Evolutionary conservation across 148 eudicot genomes (phyloP).

Genomic region (Spergularia marina): DNA sequence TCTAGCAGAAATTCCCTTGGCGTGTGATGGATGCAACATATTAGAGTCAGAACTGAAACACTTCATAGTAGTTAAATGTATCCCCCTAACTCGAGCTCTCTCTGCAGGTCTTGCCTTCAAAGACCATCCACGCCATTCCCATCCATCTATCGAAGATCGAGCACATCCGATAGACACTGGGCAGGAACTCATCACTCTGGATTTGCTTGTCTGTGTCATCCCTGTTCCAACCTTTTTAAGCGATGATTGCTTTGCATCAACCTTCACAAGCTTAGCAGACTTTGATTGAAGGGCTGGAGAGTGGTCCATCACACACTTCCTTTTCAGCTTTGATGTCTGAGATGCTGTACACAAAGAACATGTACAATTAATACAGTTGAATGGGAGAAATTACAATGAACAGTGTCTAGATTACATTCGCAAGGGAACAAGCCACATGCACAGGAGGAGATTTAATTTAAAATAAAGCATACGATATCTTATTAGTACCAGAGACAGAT

Average conservation of each 20-base stretch:
- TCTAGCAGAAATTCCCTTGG: slow-evolving; percentile 83
- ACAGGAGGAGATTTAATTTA: not conserved
- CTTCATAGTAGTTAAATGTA: slow-evolving; percentile 33
- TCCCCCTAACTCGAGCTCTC: slow-evolving; percentile 74
- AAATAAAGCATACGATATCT: not conserved
- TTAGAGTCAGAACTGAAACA: slow-evolving; percentile 38
- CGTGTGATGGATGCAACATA: slow-evolving; percentile 40
- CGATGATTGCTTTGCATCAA: slow-evolving; percentile 37
- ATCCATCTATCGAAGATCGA: slow-evolving; percentile 78
- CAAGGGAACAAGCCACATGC: not conserved
- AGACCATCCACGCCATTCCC: slow-evolving; percentile 98
- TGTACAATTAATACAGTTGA: not conserved
- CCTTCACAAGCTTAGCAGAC: slow-evolving; percentile 34
- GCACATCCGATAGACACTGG: slow-evolving; percentile 87
- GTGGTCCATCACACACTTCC: slow-evolving; percentile 50
- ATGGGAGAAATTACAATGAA: not conserved
- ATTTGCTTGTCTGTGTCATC: slow-evolving; percentile 35
- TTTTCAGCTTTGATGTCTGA: slow-evolving; percentile 45
- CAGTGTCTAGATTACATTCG: slow-evolving; percentile 5
- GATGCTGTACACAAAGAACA: slow-evolving; percentile 34
- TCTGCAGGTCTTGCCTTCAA: slow-evolving; percentile 73
- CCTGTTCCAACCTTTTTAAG: slow-evolving; percentile 31
- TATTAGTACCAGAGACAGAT: not conserved
- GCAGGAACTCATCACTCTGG: slow-evolving; percentile 39
- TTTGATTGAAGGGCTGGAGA: slow-evolving; percentile 36